These are phyloP conservation scores for Ophiocordyceps camponoti-rufipedis DNA, from an alignment of 2,329 filamentous ascomycete genomes.

Conservation along the genomic window DNA sequence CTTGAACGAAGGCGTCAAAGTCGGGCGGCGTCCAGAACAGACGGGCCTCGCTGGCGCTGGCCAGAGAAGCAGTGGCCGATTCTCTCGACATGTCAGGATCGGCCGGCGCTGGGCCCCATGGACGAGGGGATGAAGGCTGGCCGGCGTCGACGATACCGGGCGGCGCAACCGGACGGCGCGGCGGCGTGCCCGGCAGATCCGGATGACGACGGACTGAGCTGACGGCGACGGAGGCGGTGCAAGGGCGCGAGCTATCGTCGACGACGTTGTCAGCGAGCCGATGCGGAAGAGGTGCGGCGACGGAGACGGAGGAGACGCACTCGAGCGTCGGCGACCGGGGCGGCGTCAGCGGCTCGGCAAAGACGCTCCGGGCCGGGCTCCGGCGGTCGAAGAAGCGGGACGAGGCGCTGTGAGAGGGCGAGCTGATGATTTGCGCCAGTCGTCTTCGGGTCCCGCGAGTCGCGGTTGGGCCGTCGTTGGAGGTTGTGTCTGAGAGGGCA, in stretches of 20 bases:
- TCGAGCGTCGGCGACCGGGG: slow-evolving; percentile 10
- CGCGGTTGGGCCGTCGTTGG: not conserved
- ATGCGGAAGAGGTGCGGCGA: slow-evolving; percentile 2
- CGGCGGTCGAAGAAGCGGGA: not conserved
- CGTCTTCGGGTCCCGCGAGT: not conserved
- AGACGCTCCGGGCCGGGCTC: slow-evolving; percentile 1
- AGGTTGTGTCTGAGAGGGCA: not conserved
- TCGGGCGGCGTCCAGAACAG: slow-evolving; percentile 1
- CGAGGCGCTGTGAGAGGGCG: not conserved
- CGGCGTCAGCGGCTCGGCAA: slow-evolving; percentile 9
- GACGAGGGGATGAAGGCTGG: slow-evolving; percentile 1
- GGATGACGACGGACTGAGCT: not conserved
- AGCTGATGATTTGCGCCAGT: slow-evolving; percentile 1
- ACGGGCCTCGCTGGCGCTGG: not conserved
- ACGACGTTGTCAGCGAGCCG: slow-evolving; percentile 10
- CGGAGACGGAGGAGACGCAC: not conserved
- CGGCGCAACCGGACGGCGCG: not conserved
- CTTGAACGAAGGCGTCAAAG: not conserved
- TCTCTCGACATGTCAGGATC: not conserved
- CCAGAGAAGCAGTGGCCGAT: not conserved
- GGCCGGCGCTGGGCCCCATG: slow-evolving; percentile 1
- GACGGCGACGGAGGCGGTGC: slow-evolving; percentile 4
- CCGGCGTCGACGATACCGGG: not conserved
- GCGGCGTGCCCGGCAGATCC: slow-evolving; percentile 4
- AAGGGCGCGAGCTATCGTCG: slow-evolving; percentile 3